phyloP scores from a whole-genome alignment of 108 stramenopile genomes.

The Asterionellopsis glacialis region DNA sequence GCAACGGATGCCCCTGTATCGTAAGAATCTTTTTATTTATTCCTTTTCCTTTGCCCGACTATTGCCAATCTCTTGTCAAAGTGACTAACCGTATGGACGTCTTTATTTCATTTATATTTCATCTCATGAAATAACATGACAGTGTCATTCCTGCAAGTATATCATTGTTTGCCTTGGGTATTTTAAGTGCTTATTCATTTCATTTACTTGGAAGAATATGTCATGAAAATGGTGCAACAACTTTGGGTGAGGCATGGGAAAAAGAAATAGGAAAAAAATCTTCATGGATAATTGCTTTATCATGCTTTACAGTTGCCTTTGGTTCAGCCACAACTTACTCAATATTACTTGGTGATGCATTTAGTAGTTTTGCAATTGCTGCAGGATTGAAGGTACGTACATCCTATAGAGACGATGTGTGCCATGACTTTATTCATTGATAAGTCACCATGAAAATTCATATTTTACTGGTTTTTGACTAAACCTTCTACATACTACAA shows the following conservation, averaged over 20 bases:
- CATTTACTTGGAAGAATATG: conserved; percentile 60
- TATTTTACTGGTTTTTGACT: too few species aligned
- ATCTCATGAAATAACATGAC: background rate
- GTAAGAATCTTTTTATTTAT: conserved; percentile 15
- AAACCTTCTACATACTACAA: too few species aligned
- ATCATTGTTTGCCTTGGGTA: conserved; percentile 61
- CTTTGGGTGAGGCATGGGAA: conserved; percentile 85
- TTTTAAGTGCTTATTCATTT: conserved; percentile 87
- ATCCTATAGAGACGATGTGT: background rate
- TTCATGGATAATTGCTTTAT: conserved; percentile 69
- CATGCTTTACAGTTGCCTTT: conserved; percentile 67
- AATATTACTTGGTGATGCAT: conserved; percentile 80
- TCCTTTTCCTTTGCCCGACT: too few species aligned
- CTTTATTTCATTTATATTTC: background rate
- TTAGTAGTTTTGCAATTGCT: conserved; percentile 37
- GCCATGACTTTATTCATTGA: too few species aligned
- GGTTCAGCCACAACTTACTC: conserved; percentile 77
- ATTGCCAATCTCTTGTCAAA: background rate
- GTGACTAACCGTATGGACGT: background rate
- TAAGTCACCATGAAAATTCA: too few species aligned
- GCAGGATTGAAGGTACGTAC: conserved; percentile 22
- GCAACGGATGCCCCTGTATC: conserved; percentile 41
- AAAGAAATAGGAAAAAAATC: conserved; percentile 45
- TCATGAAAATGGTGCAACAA: conserved; percentile 24
- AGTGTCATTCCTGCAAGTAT: conserved; percentile 56